Percentiles rank a stretch among this genome's conserved stretches.
Conservation (phyloP, 768 basidiomycete species). For the Phylloporus sp. region DNA sequence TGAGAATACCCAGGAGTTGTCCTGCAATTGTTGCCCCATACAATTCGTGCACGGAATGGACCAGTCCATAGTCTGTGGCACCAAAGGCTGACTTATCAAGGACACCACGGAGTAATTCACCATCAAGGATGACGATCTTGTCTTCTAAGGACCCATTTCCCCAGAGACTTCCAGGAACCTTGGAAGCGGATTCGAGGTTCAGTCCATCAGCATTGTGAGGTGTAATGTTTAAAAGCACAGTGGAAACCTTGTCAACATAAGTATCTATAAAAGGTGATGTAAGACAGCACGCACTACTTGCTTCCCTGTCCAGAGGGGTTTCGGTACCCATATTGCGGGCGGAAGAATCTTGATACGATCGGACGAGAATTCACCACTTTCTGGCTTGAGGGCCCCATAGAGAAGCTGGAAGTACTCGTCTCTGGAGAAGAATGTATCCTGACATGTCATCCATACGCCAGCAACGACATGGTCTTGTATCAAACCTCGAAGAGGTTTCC, state of each 20-base stretch:
- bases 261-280: neutral
- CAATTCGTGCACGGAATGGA: conserved; percentile 94
- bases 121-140: conserved; percentile 85
- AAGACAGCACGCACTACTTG: conserved; percentile 70
- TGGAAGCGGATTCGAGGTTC: conserved; percentile 81
- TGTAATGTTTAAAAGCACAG: conserved; percentile 88
- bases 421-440: conserved; percentile 90
- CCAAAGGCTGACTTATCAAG: conserved; percentile 98
- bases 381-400: conserved; percentile 90
- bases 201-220: conserved; percentile 76
- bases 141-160: conserved; percentile 76
- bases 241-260: conserved; percentile 68
- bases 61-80: conserved; percentile 91
- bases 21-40: conserved; percentile 91
- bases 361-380: conserved; percentile 59
- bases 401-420: conserved; percentile 96
- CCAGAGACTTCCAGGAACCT: conserved; percentile 87
- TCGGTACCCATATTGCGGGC: conserved; percentile 90
- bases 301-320: conserved; percentile 94
- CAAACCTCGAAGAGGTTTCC: conserved; percentile 93
- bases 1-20: conserved; percentile 86
- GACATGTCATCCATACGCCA: conserved; percentile 98
- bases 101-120: conserved; percentile 89
- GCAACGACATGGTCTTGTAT: conserved; percentile 99
- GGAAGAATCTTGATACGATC: conserved; percentile 75